Conservation (phyloP, 352 stramenopile genomes). For the Globisporangium emineosum region DNA sequence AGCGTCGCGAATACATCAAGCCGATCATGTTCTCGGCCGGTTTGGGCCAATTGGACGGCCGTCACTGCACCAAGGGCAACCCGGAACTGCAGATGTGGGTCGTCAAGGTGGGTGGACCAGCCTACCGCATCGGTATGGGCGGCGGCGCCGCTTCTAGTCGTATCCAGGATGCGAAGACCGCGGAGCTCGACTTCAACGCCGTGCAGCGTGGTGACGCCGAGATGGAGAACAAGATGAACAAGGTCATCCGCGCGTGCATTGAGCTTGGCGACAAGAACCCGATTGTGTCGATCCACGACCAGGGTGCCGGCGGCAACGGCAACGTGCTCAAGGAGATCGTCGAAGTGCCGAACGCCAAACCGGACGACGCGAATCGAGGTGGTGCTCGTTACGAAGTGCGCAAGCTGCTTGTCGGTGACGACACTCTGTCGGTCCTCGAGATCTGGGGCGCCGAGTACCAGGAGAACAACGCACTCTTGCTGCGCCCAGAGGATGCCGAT, state of each 20-base stretch:
- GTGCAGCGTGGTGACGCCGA: slow-evolving; percentile 99
- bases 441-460: slow-evolving; percentile 99
- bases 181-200: slow-evolving; percentile 98
- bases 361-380: slow-evolving; percentile 85
- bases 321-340: slow-evolving; percentile 99
- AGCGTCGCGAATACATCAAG: slow-evolving; percentile 99
- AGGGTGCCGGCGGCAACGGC: slow-evolving; percentile 98
- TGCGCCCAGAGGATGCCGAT: slow-evolving; percentile 87
- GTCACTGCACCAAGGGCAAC: slow-evolving; percentile 93
- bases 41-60: slow-evolving; percentile 93
- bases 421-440: slow-evolving; percentile 98
- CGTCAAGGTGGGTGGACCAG: slow-evolving; percentile 97
- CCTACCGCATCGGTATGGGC: slow-evolving; percentile 99
- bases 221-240: slow-evolving; percentile 99
- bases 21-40: slow-evolving; percentile 99
- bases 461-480: slow-evolving; percentile 98
- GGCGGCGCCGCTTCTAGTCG: slow-evolving; percentile 95
- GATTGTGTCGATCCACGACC: slow-evolving; percentile 99
- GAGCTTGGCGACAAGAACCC: slow-evolving; percentile 97
- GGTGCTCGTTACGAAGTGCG: slow-evolving; percentile 94
- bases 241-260: slow-evolving; percentile 97
- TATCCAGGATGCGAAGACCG: slow-evolving; percentile 93
- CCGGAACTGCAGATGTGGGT: slow-evolving; percentile 96
- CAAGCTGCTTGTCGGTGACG: slow-evolving; percentile 95
- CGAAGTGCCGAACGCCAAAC: slow-evolving; percentile 79